Evolutionary conservation across 75 land plant species (phyloP).

Genomic region (Cryptomeria japonica): DNA sequence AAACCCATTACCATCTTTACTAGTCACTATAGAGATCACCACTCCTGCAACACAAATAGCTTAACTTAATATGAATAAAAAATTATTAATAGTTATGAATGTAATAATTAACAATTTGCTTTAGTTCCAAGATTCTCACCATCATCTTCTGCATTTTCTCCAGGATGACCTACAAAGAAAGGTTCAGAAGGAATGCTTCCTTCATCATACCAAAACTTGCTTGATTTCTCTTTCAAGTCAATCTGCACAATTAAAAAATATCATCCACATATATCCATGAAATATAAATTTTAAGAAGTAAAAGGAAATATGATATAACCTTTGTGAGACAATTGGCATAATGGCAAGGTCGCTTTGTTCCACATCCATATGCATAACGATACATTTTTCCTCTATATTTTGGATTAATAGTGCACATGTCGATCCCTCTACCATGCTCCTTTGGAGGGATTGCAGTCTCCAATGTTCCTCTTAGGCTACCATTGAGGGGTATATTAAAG

Average conservation of each 20-base stretch:
- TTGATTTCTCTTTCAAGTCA: constrained; percentile 54
- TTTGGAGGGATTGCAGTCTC: constrained; percentile 60
- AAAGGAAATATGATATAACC: constrained; percentile 21
- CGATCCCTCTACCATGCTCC: constrained; percentile 73
- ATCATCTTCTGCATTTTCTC: constrained; percentile 71
- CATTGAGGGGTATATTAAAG: constrained; percentile 70
- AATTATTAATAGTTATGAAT: background rate
- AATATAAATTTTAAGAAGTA: background rate
- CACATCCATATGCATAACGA: constrained; percentile 81
- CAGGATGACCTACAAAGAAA: constrained; percentile 76
- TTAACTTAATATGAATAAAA: background rate
- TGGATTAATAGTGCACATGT: constrained; percentile 84
- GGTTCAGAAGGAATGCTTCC: constrained; percentile 83
- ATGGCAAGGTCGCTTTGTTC: constrained; percentile 75
- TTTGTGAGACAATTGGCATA: constrained; percentile 77
- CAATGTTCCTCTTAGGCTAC: constrained; percentile 57
- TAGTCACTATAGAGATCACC: constrained; percentile 68
- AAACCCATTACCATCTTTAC: constrained; percentile 53
- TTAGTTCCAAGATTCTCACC: constrained; percentile 27
- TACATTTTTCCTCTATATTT: constrained; percentile 50
- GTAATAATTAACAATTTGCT: background rate
- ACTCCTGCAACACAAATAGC: constrained; percentile 42
- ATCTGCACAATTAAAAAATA: constrained; percentile 30
- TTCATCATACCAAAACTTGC: constrained; percentile 65
- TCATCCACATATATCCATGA: background rate